Base-by-base conservation (phyloP, 441 rosid species). In the Geranium incanum region DNA sequence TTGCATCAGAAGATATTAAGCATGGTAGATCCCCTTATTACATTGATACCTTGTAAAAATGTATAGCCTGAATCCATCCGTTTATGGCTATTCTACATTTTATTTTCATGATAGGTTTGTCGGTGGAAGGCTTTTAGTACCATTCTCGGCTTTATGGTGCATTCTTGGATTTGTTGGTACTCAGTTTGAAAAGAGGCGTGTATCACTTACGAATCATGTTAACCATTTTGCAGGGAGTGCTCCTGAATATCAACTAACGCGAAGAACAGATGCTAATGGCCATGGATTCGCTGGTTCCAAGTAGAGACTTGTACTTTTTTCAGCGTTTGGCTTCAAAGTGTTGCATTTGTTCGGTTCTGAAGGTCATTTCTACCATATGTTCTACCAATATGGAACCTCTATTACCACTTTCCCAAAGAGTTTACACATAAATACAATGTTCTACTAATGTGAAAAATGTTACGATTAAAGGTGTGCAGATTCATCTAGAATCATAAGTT, bases 151-250 rank as follows among this genome's bases (percentile, higher is more conserved):
- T 6, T 28, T 28, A 28, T 28, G 33, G 33, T 28, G 33, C 33
- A 28, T 38, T 38, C 8, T 0, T 38, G 41, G 41, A 38, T 38
- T 38, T 38, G 41, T 0, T 38, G 41, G 6, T 38, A 4, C 41
- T 3, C 41, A 38, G 41, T 38, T 38, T 28, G 33, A 28, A 6
- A 38, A 38, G 3, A 38, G 41, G 41, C 8, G 6, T 38, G 41
- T 1, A 1, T 38, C 41, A 23, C 3, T 33, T 3, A 57, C 59
- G 60, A 21, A 74, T 21, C 38, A 69, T n/a, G 9, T 21, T 28
- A 21, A 28, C 23, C 12, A 4, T 77, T 45, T 62, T 69, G 72
- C 6, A 77, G 83, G 83, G 39, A 69, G 50, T 55, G 72, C 68
- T 69, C 74, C 60, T 55, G 71, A 77, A 48, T 23, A 60, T 72